phyloP scores from a whole-genome alignment of 805 yeast species.

The Barnettozyma wickerhamii region DNA sequence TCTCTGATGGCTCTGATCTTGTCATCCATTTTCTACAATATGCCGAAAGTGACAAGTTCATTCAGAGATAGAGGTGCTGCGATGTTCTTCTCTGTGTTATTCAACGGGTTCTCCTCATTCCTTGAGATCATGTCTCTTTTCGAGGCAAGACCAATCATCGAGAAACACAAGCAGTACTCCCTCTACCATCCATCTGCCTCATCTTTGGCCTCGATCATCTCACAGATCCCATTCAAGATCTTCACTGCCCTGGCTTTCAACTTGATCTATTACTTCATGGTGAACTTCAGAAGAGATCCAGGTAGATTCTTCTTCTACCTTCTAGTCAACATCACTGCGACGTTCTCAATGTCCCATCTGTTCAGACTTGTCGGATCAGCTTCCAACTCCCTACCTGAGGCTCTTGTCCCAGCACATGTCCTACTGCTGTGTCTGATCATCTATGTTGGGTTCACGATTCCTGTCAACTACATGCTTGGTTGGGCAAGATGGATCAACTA shows the following conservation, averaged over 20 bases:
- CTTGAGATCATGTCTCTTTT: slow-evolving; percentile 42
- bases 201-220: slow-evolving; percentile 56
- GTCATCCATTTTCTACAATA: slow-evolving; percentile 55
- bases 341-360: slow-evolving; percentile 53
- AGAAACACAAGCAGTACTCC: slow-evolving; percentile 54
- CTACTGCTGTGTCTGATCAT: slow-evolving; percentile 44
- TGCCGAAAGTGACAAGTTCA: slow-evolving; percentile 37
- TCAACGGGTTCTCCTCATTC: slow-evolving; percentile 59
- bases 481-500: slow-evolving; percentile 68
- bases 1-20: slow-evolving; percentile 49
- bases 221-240: slow-evolving; percentile 52
- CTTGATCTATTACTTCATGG: slow-evolving; percentile 48
- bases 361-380: slow-evolving; percentile 52
- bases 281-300: slow-evolving; percentile 45
- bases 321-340: slow-evolving; percentile 37
- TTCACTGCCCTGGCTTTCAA: slow-evolving; percentile 41
- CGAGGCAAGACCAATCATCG: slow-evolving; percentile 45
- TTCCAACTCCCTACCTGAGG: slow-evolving; percentile 42
- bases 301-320: slow-evolving; percentile 54
- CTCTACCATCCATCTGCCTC: slow-evolving; percentile 61
- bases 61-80: slow-evolving; percentile 58
- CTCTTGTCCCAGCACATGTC: slow-evolving; percentile 56
- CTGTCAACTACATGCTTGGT: slow-evolving; percentile 51
- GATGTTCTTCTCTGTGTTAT: slow-evolving; percentile 62
- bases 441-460: slow-evolving; percentile 57